These are phyloP conservation scores for Rhodotorula taiwanensis DNA, from an alignment of 768 basidiomycete genomes.

Conservation along the genomic window DNA sequence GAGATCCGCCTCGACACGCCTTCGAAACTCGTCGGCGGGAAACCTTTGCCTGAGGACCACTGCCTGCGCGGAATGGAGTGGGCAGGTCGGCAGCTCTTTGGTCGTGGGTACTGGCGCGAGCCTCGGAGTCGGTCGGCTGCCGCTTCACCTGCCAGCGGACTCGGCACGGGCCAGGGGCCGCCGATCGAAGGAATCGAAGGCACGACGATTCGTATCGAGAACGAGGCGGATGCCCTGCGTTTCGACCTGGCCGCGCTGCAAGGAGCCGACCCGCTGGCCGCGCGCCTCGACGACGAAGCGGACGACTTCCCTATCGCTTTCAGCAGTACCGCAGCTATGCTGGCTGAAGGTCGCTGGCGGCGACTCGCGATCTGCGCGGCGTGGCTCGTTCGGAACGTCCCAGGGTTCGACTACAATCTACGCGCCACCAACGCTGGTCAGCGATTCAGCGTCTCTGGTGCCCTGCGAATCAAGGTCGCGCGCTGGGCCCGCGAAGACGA, in stretches of 20 bases:
- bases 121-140: no score
- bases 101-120: slow-evolving; percentile 84
- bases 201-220: slow-evolving; percentile 40
- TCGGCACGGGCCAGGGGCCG: slow-evolving; percentile 7
- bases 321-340: slow-evolving; percentile 48
- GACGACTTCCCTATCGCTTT: no score
- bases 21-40: slow-evolving; percentile 54
- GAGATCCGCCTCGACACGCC: slow-evolving; percentile 45
- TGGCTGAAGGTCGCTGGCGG: slow-evolving; percentile 60
- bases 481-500: slow-evolving; percentile 65
- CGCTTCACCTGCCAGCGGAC: not conserved
- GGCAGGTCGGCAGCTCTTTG: slow-evolving; percentile 82
- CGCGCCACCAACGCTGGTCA: slow-evolving; percentile 47
- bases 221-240: slow-evolving; percentile 69
- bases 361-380: slow-evolving; percentile 65
- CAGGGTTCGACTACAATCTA: slow-evolving; percentile 59
- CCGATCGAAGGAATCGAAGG: slow-evolving; percentile 54
- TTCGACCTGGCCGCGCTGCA: slow-evolving; percentile 45
- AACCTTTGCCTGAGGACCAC: slow-evolving; percentile 85
- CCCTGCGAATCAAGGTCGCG: slow-evolving; percentile 61
- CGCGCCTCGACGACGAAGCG: not conserved
- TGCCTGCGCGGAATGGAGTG: slow-evolving; percentile 92
- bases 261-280: slow-evolving; percentile 35
- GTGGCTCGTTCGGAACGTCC: slow-evolving; percentile 60
- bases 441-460: slow-evolving; percentile 58